Evolutionary conservation across 768 basidiomycete genomes (phyloP).

Genomic region (Tulasnella sp.): DNA sequence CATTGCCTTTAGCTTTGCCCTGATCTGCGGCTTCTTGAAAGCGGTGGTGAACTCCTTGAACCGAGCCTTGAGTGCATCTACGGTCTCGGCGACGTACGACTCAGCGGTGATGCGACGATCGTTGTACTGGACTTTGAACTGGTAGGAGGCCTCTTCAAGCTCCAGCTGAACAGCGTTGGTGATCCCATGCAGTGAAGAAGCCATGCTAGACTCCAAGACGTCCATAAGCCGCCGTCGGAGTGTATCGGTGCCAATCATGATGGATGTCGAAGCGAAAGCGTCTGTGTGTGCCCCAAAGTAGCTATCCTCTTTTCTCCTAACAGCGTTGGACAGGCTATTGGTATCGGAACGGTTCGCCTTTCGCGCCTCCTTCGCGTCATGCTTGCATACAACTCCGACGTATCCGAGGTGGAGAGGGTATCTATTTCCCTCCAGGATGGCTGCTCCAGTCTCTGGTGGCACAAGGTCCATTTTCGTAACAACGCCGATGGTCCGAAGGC

Average conservation of each 20-base stretch:
- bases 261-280: conserved; percentile 46
- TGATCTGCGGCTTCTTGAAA: conserved; percentile 82
- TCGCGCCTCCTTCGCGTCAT: conserved; percentile 44
- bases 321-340: conserved; percentile 30
- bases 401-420: conserved; percentile 98
- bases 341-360: conserved; percentile 37
- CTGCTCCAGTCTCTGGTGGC: conserved; percentile 67
- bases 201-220: conserved; percentile 96
- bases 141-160: conserved; percentile 92
- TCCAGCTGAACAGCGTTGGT: conserved; percentile 96
- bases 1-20: conserved; percentile 81
- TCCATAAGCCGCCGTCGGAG: conserved; percentile 88
- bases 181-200: conserved; percentile 87
- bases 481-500: conserved; percentile 91
- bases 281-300: conserved; percentile 58
- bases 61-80: conserved; percentile 80
- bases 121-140: conserved; percentile 98
- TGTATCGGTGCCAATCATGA: conserved; percentile 89
- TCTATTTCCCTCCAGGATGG: conserved; percentile 74
- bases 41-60: conserved; percentile 79
- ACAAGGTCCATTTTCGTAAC: conserved; percentile 99
- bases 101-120: conserved; percentile 90
- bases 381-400: conserved; percentile 90
- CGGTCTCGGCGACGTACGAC: conserved; percentile 94
- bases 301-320: conserved; percentile 50